Percentiles rank a stretch among this genome's conserved stretches.
Conservation (phyloP, 2,329 filamentous ascomycete species). For the Bipolaris oryzae region DNA sequence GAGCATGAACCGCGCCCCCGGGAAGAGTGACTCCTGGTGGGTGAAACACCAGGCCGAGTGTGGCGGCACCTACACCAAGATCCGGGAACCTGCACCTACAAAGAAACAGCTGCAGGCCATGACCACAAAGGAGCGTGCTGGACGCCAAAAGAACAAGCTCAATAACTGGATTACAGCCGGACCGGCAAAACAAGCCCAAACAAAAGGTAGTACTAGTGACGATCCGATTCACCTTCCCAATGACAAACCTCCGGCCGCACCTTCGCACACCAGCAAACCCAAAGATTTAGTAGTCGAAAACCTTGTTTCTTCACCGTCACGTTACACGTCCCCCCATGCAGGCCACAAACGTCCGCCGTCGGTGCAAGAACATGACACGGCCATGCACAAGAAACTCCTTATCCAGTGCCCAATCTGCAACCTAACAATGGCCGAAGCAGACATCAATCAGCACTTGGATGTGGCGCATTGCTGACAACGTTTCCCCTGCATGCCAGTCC, state of each 20-base stretch:
- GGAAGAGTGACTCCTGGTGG: constrained; percentile 53
- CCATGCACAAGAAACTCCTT: constrained; percentile 27
- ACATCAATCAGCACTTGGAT: constrained; percentile 52
- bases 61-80: constrained; percentile 51
- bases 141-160: constrained; percentile 53
- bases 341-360: constrained; percentile 30
- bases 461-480: constrained; percentile 25
- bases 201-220: constrained; percentile 21
- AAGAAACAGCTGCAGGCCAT: constrained; percentile 50
- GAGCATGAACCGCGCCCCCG: constrained; percentile 54
- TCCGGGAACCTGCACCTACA: constrained; percentile 50
- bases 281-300: constrained; percentile 12
- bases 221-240: constrained; percentile 12
- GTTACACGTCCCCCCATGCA: constrained; percentile 2
- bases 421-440: constrained; percentile 31
- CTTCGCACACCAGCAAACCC: constrained; percentile 17
- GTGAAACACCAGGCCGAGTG: constrained; percentile 49
- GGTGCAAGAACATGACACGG: constrained; percentile 16
- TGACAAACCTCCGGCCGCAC: constrained; percentile 13
- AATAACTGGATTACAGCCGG: constrained; percentile 48
- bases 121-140: constrained; percentile 50
- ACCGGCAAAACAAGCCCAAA: constrained; percentile 9
- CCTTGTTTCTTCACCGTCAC: background rate
- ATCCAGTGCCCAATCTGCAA: constrained; percentile 52
- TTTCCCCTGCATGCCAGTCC: background rate